A percentile compares a stretch with the other conserved stretches of the same genome.
Conservation (phyloP, 2,329 filamentous ascomycete species). For the Neodidymelliopsis sp. region DNA sequence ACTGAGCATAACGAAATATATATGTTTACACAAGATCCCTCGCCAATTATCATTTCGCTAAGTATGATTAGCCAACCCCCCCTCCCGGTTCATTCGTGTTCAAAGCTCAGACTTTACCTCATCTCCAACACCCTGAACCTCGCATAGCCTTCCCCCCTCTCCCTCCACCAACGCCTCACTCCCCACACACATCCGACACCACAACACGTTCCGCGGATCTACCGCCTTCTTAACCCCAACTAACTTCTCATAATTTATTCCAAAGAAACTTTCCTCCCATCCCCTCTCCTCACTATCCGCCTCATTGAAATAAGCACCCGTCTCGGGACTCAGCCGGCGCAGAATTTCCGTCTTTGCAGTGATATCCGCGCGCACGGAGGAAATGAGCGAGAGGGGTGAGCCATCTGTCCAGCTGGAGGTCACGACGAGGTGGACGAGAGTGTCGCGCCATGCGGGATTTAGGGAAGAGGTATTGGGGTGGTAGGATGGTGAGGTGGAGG, state of each 20-base stretch:
- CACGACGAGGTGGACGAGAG: constrained; percentile 31
- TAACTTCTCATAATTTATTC: constrained; percentile 27
- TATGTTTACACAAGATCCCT: too few species aligned
- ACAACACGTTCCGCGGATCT: constrained; percentile 33
- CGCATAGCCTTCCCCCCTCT: constrained; percentile 30
- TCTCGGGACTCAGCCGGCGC: constrained; percentile 26
- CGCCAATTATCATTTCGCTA: too few species aligned
- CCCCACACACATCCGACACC: constrained; percentile 37
- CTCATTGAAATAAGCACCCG: constrained; percentile 43
- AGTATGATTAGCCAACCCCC: too few species aligned
- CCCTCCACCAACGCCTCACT: constrained; percentile 33
- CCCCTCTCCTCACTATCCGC: constrained; percentile 32
- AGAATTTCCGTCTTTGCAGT: constrained; percentile 28
- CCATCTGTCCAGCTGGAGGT: constrained; percentile 24
- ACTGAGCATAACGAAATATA: too few species aligned
- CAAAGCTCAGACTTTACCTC: too few species aligned
- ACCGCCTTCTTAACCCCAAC: constrained; percentile 27
- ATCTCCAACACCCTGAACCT: too few species aligned
- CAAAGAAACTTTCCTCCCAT: constrained; percentile 38
- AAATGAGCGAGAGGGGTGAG: constrained; percentile 9
- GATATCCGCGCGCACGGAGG: constrained; percentile 27
- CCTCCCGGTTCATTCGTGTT: too few species aligned
- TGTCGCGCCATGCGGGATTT: constrained; percentile 37
- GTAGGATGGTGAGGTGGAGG: constrained; percentile 21
- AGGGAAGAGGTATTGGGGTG: constrained; percentile 25